Base-by-base conservation (phyloP, 2,329 filamentous ascomycete genomes). In the Cadophora malorum region DNA sequence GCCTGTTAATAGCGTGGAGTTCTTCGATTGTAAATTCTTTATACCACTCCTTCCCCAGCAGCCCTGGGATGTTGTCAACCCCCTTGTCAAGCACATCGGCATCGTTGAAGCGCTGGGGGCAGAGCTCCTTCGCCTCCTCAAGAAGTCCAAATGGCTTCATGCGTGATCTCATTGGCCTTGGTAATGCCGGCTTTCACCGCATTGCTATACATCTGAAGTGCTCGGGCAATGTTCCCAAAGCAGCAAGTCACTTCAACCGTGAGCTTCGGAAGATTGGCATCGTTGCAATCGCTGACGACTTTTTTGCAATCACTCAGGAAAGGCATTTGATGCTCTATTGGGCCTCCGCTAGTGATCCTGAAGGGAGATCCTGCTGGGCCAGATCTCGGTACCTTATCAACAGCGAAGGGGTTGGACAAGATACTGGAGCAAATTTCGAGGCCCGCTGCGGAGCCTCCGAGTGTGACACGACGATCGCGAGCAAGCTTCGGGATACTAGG, bases 21-120 rank as follows among this genome's bases (percentile, higher is more conserved):
- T 85, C 83, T 19, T 82, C 79, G 0, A 75, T 66, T 0, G 81
- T 81, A 0, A 83, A 78, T 1, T 76, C 69, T 33, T 81, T 78
- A 64, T 84, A 83, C 70, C 78, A 78, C 9, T 78, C 72, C 33
- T 72, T 74, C 4, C 72, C 52, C 2, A 82, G 71, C 1, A 83
- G 67, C 53, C 70, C 68, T 10, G 74, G 28, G 2, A 63, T 69
- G 3, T 76, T 63, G 6, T 79, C 73, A 1, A 81, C 70, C 1
- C 77, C 79, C 12, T 61, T 56, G 0, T 59, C 35, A 10, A 81
- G 69, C 3, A 23, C 66, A 1, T 75, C 69, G 0, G 78, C 74
- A 59, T 74, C 73, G 9, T 76, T 71, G 66, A 82, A 79, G 0
- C 70, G 68, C 38, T 74, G 66, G 49, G 75, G 65, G 68, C 80